Base-by-base conservation (phyloP, 2,329 filamentous ascomycete genomes). In the Botrytis pseudocinerea region DNA sequence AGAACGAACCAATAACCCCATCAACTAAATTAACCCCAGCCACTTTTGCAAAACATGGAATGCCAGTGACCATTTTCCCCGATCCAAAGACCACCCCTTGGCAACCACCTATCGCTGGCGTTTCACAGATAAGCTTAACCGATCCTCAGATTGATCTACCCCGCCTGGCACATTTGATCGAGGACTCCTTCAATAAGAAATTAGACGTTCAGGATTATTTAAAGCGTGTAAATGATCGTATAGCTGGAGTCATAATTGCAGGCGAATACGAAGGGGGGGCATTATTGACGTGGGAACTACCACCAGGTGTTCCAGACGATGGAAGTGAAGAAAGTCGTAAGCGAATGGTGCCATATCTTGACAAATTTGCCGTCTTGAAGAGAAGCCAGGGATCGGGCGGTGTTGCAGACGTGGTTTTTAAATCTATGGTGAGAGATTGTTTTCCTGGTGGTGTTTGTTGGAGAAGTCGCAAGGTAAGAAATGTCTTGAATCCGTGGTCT, bases 221-320 rank as follows among this genome's bases (percentile, higher is more conserved):
- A 22, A 83, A 87, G 25, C 91, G 96, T n/a, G 90, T 98, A 71
- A 88, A 92, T 69, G 87, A 91, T 71, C 92, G 92, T 44, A 87
- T 98, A 20, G 96, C 96, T 0, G 96, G 95, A 4, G 86, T 99
- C 71, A 98, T 99, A 76, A 93, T 99, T 68, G 96, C 95, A 0
- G 96, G 96, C 10, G 93, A 97, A 79, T 99, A 99, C 82, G 96
- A 99, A 85, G 96, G 96, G 70, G 95, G 94, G 1, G 96, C 96
- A 2, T 92, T 99, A 62, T 85, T 98, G 32, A 99, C 96, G 0
- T 99, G 96, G 96, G 96, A 99, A 83, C 87, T 87, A 46, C 94
- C 95, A 0, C 87, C 85, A 0, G 89, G 85, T 0, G 83, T 89
- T 32, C 83, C 84, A 62, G 87, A 89, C 69, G 86, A 89, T 70